phyloP scores from a whole-genome alignment of 2,329 filamentous ascomycete genomes.

The Nigrograna mackinnonii region DNA sequence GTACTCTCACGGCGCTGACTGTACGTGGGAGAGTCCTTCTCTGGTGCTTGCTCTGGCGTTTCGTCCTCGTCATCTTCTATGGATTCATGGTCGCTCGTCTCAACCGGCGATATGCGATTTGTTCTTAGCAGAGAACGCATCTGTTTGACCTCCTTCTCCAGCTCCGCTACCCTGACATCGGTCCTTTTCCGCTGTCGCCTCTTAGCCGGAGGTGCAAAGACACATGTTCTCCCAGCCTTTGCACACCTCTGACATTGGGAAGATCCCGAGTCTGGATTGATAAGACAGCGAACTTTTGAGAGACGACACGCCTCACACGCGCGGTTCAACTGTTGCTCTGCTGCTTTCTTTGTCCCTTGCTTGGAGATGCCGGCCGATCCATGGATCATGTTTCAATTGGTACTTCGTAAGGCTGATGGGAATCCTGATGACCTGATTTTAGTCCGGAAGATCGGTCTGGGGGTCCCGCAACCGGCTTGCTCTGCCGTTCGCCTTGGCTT shows the following conservation, averaged over 20 bases:
- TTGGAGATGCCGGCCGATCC: too few relatives aligned
- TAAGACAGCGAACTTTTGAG: conserved; percentile 39
- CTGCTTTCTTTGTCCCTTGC: too few relatives aligned
- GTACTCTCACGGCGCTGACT: conserved; percentile 13
- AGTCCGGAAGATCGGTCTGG: too few relatives aligned
- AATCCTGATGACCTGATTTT: too few relatives aligned
- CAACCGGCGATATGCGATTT: conserved; percentile 23
- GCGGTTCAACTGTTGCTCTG: conserved; percentile 36
- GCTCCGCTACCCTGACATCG: conserved; percentile 39
- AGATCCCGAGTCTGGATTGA: conserved; percentile 25
- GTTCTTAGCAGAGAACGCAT: conserved; percentile 35
- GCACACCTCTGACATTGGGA: conserved; percentile 39
- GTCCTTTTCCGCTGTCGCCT: conserved; percentile 39
- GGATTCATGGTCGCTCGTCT: conserved; percentile 30
- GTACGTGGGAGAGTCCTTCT: conserved; percentile 18
- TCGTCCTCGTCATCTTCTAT: conserved; percentile 29
- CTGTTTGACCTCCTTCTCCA: conserved; percentile 39
- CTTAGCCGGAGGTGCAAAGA: conserved; percentile 41
- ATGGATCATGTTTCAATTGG: too few relatives aligned
- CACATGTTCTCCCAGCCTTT: conserved; percentile 32
- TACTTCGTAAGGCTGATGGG: too few relatives aligned
- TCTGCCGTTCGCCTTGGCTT: too few relatives aligned
- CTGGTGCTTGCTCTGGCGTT: conserved; percentile 9
- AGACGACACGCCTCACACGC: conserved; percentile 40
- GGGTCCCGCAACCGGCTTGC: too few relatives aligned